Evolutionary conservation across 768 basidiomycete species (phyloP).

Genomic region (Tubosaeta brunneosetosa): DNA sequence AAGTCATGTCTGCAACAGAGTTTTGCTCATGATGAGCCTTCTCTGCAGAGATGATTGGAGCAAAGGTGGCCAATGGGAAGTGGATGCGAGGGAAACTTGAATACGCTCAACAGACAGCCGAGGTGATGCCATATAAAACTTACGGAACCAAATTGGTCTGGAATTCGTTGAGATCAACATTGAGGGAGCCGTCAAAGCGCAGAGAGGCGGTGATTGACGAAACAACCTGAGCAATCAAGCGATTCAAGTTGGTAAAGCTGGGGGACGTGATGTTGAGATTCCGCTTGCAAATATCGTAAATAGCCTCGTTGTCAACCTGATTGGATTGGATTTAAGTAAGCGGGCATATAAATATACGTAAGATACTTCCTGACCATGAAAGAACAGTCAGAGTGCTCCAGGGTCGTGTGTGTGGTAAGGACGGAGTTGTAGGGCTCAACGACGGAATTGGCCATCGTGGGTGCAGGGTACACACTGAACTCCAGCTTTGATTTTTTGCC

Average conservation of each 20-base stretch:
- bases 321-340: slow-evolving; percentile 4
- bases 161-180: slow-evolving; percentile 90
- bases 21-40: slow-evolving; percentile 97
- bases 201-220: slow-evolving; percentile 95
- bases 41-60: slow-evolving; percentile 89
- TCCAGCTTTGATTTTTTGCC: slow-evolving; percentile 99
- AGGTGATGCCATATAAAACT: slow-evolving; percentile 31
- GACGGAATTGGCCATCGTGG: slow-evolving; percentile 88
- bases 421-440: slow-evolving; percentile 99
- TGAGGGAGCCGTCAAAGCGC: slow-evolving; percentile 59
- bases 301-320: slow-evolving; percentile 81
- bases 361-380: slow-evolving; percentile 71
- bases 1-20: slow-evolving; percentile 97
- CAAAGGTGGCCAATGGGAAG: slow-evolving; percentile 96
- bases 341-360: slow-evolving; percentile 1
- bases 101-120: not conserved
- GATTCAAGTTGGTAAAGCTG: slow-evolving; percentile 91
- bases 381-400: slow-evolving; percentile 98
- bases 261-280: slow-evolving; percentile 84
- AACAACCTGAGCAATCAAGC: slow-evolving; percentile 97
- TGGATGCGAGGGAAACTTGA: slow-evolving; percentile 94
- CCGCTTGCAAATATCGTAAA: slow-evolving; percentile 78
- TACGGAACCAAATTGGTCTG: slow-evolving; percentile 98
- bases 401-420: slow-evolving; percentile 94
- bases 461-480: slow-evolving; percentile 95